phyloP scores from a whole-genome alignment of 768 basidiomycete genomes.

The Pleurotus giganteus region DNA sequence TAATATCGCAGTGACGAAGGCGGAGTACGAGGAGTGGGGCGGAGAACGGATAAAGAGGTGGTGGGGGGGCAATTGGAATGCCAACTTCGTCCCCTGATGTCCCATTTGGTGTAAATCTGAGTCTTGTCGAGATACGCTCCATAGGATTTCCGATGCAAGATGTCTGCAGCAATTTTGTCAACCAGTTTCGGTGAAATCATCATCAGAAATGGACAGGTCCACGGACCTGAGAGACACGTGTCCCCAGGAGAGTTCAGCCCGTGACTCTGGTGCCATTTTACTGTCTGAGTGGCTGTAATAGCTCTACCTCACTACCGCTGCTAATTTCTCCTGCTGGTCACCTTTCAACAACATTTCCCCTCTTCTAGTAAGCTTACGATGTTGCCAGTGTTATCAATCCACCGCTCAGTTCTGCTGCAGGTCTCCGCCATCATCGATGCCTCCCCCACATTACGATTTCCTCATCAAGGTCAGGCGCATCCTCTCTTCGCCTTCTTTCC shows the following conservation, averaged over 20 bases:
- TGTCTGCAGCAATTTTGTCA: too few relatives aligned
- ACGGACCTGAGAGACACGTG: neutral
- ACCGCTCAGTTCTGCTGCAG: neutral
- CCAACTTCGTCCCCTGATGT: constrained; percentile 20
- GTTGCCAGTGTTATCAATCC: neutral
- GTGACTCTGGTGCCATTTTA: neutral
- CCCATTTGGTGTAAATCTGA: neutral
- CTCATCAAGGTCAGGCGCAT: constrained; percentile 75
- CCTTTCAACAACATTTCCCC: neutral
- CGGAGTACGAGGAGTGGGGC: constrained; percentile 90
- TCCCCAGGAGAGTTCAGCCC: neutral
- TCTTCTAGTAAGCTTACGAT: neutral
- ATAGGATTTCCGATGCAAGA: too few relatives aligned
- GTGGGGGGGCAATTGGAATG: constrained; percentile 92
- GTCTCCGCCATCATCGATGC: constrained; percentile 46
- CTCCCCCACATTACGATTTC: constrained; percentile 95
- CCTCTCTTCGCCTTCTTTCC: neutral
- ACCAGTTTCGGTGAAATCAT: too few relatives aligned
- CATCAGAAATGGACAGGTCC: neutral
- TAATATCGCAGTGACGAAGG: constrained; percentile 60
- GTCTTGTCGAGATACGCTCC: too few relatives aligned
- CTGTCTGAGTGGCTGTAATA: neutral
- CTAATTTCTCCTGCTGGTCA: neutral
- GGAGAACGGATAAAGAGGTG: constrained; percentile 84
- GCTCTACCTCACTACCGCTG: neutral